phyloP scores from a whole-genome alignment of 164 flowering plant genomes.

The Magnolia sinica region DNA sequence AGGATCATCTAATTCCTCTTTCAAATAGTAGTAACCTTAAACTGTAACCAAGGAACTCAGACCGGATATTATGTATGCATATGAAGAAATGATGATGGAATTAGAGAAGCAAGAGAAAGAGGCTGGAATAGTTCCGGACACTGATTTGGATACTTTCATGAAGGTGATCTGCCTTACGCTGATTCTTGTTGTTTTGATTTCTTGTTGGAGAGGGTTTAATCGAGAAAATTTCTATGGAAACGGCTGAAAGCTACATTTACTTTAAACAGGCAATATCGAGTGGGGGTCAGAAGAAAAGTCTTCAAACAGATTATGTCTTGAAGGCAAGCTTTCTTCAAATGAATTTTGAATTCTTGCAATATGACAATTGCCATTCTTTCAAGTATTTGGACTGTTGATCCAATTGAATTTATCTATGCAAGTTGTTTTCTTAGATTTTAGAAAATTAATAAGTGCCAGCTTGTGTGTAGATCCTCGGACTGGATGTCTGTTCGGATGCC shows the following conservation, averaged over 20 bases:
- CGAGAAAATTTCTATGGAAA: too few relatives aligned
- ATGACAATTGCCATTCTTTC: too few relatives aligned
- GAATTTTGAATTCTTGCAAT: too few relatives aligned
- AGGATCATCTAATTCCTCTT: too few relatives aligned
- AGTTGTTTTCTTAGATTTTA: too few relatives aligned
- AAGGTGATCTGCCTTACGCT: slow-evolving; percentile 34
- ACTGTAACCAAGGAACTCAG: too few relatives aligned
- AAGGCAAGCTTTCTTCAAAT: slow-evolving; percentile 33
- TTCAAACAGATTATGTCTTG: slow-evolving; percentile 64
- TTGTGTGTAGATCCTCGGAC: slow-evolving; percentile 53
- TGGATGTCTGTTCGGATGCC: slow-evolving; percentile 61
- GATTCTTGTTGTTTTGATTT: background rate
- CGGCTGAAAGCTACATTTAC: background rate
- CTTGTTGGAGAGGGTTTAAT: too few relatives aligned
- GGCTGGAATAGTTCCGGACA: slow-evolving; percentile 60
- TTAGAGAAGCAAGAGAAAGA: slow-evolving; percentile 53
- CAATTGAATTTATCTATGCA: too few relatives aligned
- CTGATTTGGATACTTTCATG: slow-evolving; percentile 59
- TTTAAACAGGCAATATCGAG: slow-evolving; percentile 46
- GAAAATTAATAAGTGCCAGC: too few relatives aligned
- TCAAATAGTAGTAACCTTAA: too few relatives aligned
- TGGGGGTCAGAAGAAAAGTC: slow-evolving; percentile 40
- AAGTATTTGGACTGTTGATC: too few relatives aligned
- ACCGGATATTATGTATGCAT: too few relatives aligned
- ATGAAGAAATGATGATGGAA: slow-evolving; percentile 51